Base-by-base conservation (phyloP, 495 filamentous ascomycete species). In the Staphylotrichum longicolle region DNA sequence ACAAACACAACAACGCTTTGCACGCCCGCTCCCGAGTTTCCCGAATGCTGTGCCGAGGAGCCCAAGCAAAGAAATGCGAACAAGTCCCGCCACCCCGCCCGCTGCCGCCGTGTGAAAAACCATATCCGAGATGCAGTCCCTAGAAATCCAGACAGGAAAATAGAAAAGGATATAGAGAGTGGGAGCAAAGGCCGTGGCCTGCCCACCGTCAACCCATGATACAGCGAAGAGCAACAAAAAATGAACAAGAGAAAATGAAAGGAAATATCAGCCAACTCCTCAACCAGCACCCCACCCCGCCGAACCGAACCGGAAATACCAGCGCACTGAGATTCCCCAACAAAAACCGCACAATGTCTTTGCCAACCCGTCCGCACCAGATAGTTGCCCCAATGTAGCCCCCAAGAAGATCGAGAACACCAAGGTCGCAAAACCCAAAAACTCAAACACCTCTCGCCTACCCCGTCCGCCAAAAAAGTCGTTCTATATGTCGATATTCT, bases 401-500 rank as follows among this genome's bases (percentile, higher is more conserved):
- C 60, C 66, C 49, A 51, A 60, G 62, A 59, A 67, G 37, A 65
- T 67, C 53, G 66, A 66, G 45, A 70, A 70, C 63, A 74, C 68
- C 66, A 53, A 62, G 44, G 57, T 63, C 61, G 62, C 58, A 61
- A 63, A 64, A 60, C 37, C 37, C 37, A 39, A 39, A 39, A 39
- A 6, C 37, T 10, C 62, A 63, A 65, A 64, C 62, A 37, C 66
- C 60, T 50, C 56, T 30, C 34, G 37, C 45, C 62, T 47, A 12
- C 32, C 50, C 65, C 41, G 37, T 39, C 37, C 37, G 37, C 54
- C 67, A 44, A 47, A 56, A 52, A 60, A 54, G 60, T 68, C 66
- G 68, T 62, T 74, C 72, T 74, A 74, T 73, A 74, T 69, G 67
- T 68, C 65, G 65, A 65, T 65, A 54, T 65, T 64, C 61, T 66